Evolutionary conservation across 371 early-diverging fungal species (phyloP).

Genomic region (Lichtheimia hyalospora): DNA sequence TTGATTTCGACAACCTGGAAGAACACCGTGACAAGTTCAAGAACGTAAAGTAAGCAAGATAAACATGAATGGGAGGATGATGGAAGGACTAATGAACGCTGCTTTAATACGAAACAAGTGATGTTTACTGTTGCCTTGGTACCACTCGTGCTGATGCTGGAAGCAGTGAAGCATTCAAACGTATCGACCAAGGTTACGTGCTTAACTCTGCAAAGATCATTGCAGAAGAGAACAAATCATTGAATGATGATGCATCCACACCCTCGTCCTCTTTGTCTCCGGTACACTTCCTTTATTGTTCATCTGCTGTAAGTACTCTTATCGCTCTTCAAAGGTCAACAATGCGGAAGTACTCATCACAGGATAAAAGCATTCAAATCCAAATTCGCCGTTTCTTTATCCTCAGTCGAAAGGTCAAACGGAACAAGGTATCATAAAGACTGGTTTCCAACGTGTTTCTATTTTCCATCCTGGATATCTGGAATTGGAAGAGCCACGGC

Average conservation of each 20-base stretch:
- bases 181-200: conserved; percentile 77
- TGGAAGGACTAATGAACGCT: too few species aligned
- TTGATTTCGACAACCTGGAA: conserved; percentile 53
- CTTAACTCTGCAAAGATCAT: conserved; percentile 63
- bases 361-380: conserved; percentile 47
- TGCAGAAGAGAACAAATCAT: conserved; percentile 56
- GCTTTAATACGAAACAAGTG: conserved; percentile 24
- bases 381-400: conserved; percentile 67
- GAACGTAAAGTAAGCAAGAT: conserved; percentile 36
- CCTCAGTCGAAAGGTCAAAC: conserved; percentile 75
- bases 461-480: conserved; percentile 68
- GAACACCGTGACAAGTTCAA: conserved; percentile 34
- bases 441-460: conserved; percentile 65
- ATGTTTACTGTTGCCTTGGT: conserved; percentile 68
- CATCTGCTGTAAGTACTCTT: conserved; percentile 37
- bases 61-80: neutral
- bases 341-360: too few species aligned
- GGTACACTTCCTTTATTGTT: conserved; percentile 69
- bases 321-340: neutral
- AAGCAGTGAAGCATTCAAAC: conserved; percentile 60
- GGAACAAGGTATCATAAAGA: conserved; percentile 56
- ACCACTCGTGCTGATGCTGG: conserved; percentile 73
- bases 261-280: conserved; percentile 20
- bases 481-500: conserved; percentile 43
- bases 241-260: conserved; percentile 17